Percentiles rank a stretch among this genome's conserved stretches.
These are phyloP conservation scores for Solanum pimpinellifolium DNA, from an alignment of 257 asterid genomes.

Conservation along the genomic window DNA sequence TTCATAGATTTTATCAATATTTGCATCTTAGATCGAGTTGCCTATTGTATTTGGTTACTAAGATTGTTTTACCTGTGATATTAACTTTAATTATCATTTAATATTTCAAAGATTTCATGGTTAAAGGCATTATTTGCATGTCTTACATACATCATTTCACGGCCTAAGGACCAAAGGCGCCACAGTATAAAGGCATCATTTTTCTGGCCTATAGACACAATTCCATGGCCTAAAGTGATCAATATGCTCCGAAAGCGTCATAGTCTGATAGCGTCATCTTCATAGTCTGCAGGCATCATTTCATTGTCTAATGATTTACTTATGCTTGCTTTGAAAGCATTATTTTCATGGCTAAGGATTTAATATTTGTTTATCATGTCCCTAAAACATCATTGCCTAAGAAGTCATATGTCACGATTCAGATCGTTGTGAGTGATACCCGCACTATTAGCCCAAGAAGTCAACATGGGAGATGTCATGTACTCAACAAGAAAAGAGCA, in stretches of 20 bases:
- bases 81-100: no score
- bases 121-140: not conserved
- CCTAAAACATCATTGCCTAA: not conserved
- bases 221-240: not conserved
- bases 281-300: no score
- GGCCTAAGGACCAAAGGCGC: not conserved
- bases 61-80: no score
- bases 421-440: no score
- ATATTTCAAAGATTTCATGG: no score
- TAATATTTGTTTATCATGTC: not conserved
- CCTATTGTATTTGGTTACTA: no score
- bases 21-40: no score
- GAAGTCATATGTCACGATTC: not conserved
- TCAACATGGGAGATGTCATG: not conserved
- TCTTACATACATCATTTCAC: not conserved
- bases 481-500: no score
- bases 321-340: no score
- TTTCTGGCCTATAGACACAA: not conserved
- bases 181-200: not conserved
- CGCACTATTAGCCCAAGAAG: not conserved
- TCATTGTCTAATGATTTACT: not conserved
- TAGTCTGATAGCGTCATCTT: not conserved
- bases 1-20: no score
- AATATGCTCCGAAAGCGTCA: not conserved
- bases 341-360: no score